Evolutionary conservation across 768 basidiomycete genomes (phyloP).

Genomic region (Coprinopsis marcescibilis): DNA sequence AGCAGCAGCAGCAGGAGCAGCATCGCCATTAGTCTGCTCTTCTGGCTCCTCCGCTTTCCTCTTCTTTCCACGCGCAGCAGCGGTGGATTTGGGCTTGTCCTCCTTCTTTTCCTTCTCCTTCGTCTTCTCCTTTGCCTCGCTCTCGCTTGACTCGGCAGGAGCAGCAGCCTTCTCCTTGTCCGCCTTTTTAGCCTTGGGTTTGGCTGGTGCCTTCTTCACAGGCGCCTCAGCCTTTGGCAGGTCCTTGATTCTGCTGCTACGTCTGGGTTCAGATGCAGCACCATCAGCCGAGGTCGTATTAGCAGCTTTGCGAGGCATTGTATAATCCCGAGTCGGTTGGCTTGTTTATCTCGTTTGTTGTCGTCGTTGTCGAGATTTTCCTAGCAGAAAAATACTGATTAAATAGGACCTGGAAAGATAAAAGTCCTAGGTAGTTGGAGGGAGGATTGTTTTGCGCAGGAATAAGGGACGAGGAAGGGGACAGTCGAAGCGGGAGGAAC

Average conservation of each 20-base stretch:
- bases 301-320: constrained; percentile 71
- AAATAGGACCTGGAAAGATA: too few relatives aligned
- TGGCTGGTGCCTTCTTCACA: constrained; percentile 56
- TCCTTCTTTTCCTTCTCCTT: constrained; percentile 26
- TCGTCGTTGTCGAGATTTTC: too few relatives aligned
- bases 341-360: too few relatives aligned
- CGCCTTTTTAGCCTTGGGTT: constrained; percentile 55
- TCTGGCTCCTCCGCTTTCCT: constrained; percentile 33
- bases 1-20: constrained; percentile 27
- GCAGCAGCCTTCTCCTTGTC: constrained; percentile 39
- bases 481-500: too few relatives aligned
- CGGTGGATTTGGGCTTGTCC: constrained; percentile 49
- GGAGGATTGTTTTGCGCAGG: too few relatives aligned
- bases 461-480: too few relatives aligned
- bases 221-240: constrained; percentile 49
- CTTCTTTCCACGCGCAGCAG: constrained; percentile 38
- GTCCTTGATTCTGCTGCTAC: constrained; percentile 72
- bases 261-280: constrained; percentile 48
- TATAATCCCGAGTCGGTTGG: too few relatives aligned
- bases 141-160: too few relatives aligned
- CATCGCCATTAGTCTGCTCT: constrained; percentile 33
- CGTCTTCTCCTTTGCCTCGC: constrained; percentile 20
- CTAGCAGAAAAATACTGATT: too few relatives aligned
- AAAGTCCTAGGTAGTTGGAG: too few relatives aligned
- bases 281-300: constrained; percentile 34